phyloP scores from a whole-genome alignment of 2,329 filamentous ascomycete species.

The Penicillium rolfsii region DNA sequence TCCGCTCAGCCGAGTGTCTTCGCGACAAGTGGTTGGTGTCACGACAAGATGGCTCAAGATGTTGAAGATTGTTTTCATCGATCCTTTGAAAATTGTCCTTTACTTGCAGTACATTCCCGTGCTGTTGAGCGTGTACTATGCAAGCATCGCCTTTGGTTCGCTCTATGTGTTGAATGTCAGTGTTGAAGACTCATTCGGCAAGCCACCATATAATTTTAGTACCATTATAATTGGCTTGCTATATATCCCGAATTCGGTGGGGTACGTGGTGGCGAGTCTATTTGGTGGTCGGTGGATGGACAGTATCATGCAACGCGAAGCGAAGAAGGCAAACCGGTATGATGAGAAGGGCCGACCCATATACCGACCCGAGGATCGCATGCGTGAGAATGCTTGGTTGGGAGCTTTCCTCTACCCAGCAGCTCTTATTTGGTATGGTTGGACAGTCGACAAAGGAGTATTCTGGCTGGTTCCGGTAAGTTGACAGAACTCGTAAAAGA shows the following conservation, averaged over 20 bases:
- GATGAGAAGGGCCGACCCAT: constrained; percentile 68
- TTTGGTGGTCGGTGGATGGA: constrained; percentile 79
- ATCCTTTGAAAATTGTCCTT: constrained; percentile 70
- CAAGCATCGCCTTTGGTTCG: constrained; percentile 72
- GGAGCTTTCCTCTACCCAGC: constrained; percentile 71
- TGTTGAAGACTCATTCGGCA: constrained; percentile 70
- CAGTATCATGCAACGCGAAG: constrained; percentile 76
- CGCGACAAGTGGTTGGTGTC: constrained; percentile 63
- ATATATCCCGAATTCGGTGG: constrained; percentile 75
- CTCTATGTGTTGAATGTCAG: constrained; percentile 80
- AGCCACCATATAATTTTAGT: constrained; percentile 68
- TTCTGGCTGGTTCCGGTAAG: constrained; percentile 63
- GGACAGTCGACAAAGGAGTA: constrained; percentile 67
- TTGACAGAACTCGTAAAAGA: constrained; percentile 2
- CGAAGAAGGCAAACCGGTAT: constrained; percentile 68
- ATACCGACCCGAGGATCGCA: constrained; percentile 76
- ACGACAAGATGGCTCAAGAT: constrained; percentile 59
- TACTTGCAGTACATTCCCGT: constrained; percentile 77
- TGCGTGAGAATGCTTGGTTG: constrained; percentile 80
- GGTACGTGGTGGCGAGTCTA: constrained; percentile 70
- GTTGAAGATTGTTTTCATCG: constrained; percentile 66
- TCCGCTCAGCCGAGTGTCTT: constrained; percentile 58
- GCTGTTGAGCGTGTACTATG: constrained; percentile 71
- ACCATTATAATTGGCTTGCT: constrained; percentile 72
- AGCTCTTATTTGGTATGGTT: constrained; percentile 76